phyloP scores from a whole-genome alignment of 179 eudicot species.

The Kewa caespitosa region DNA sequence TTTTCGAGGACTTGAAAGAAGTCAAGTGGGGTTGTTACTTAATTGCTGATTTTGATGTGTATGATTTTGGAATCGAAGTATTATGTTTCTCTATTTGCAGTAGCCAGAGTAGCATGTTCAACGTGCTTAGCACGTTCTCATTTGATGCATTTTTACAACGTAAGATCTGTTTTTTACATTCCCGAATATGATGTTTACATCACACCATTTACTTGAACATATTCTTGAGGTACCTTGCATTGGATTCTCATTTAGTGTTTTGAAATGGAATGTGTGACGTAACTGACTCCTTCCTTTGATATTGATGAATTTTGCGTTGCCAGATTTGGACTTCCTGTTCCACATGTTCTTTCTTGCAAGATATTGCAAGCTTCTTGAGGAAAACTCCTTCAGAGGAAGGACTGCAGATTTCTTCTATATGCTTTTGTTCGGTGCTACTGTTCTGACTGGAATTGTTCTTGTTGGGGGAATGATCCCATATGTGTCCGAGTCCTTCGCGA shows the following conservation, averaged over 20 bases:
- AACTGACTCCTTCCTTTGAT: neutral
- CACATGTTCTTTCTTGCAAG: slow-evolving; percentile 98
- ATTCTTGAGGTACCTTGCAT: neutral
- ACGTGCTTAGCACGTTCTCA: neutral
- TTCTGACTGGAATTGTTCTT: slow-evolving; percentile 87
- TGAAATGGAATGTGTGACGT: neutral
- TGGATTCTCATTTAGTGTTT: neutral
- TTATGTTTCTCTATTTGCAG: neutral
- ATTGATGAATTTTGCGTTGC: neutral
- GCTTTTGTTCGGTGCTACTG: slow-evolving; percentile 89
- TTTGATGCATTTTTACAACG: neutral
- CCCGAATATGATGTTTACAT: neutral
- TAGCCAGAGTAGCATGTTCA: neutral
- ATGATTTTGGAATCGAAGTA: neutral
- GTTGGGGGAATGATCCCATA: slow-evolving; percentile 93
- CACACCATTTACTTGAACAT: neutral
- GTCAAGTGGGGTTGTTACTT: neutral
- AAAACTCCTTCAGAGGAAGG: slow-evolving; percentile 91
- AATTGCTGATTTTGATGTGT: neutral
- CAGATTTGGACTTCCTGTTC: slow-evolving; percentile 95
- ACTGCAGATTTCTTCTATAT: slow-evolving; percentile 98
- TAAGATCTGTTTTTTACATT: neutral
- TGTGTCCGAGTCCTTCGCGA: slow-evolving; percentile 88
- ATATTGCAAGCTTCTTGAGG: slow-evolving; percentile 97
- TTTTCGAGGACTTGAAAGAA: neutral